A percentile compares a stretch with the other conserved stretches of the same genome.
Conservation (phyloP, 164 flowering plant species). For the Dillenia turbinata region DNA sequence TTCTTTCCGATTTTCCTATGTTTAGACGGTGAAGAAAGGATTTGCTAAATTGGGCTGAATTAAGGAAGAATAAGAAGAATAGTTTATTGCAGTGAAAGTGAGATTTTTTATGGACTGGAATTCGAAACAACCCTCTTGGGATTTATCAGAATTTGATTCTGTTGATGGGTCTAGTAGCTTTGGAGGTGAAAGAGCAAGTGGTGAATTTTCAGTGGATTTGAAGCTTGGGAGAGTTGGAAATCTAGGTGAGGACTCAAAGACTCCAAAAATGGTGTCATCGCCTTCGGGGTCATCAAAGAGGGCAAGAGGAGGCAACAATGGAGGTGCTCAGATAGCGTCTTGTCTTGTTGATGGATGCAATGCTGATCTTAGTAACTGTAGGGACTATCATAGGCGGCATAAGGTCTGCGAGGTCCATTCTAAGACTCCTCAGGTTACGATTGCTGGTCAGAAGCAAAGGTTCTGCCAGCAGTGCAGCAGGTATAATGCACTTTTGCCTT, state of each 20-base stretch:
- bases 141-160: constrained; percentile 34
- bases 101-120: constrained; percentile 55
- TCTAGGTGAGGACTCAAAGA: constrained; percentile 25
- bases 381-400: constrained; percentile 82
- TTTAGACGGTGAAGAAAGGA: constrained; percentile 8
- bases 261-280: constrained; percentile 19
- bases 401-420: constrained; percentile 86
- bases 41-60: background rate
- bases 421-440: constrained; percentile 61
- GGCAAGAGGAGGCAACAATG: constrained; percentile 38
- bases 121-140: constrained; percentile 47
- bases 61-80: constrained; percentile 5
- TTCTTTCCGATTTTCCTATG: constrained; percentile 5
- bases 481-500: constrained; percentile 20
- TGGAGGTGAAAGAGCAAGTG: constrained; percentile 13
- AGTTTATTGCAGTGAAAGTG: background rate
- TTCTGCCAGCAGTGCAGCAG: constrained; percentile 95
- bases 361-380: constrained; percentile 69
- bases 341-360: constrained; percentile 81
- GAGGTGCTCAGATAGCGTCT: constrained; percentile 32
- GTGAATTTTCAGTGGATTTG: constrained; percentile 53
- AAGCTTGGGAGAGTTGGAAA: constrained; percentile 48
- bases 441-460: constrained; percentile 63
- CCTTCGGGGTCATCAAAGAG: constrained; percentile 52
- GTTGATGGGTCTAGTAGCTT: constrained; percentile 27